Conservation (phyloP, 768 basidiomycete species). For the Podaxis sp. region DNA sequence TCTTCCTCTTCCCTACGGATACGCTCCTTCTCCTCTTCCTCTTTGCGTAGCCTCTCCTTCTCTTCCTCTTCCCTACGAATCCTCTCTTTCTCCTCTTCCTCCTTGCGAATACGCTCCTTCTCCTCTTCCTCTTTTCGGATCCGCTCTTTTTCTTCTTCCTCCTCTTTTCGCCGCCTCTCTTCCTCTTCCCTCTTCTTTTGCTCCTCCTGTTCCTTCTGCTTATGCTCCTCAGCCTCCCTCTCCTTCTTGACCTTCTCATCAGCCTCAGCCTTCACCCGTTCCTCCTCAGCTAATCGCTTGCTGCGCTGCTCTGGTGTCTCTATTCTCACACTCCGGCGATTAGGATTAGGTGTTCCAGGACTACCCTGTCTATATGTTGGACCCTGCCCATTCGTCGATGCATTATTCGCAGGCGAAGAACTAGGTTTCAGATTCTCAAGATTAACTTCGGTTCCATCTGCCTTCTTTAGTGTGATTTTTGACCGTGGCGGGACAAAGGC, state of each 20-base stretch:
- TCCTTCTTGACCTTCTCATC: conserved; percentile 38
- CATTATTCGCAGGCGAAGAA: conserved; percentile 32
- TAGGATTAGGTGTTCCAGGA: conserved; percentile 33
- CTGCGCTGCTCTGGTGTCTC: conserved; percentile 52
- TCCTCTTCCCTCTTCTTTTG: conserved; percentile 30
- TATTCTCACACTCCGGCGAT: conserved; percentile 48
- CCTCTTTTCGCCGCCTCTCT: conserved; percentile 32
- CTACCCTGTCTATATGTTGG: conserved; percentile 32
- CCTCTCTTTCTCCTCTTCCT: conserved; percentile 28
- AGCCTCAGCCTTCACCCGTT: conserved; percentile 37
- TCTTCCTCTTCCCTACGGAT: conserved; percentile 24
- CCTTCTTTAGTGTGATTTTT: conserved; percentile 56
- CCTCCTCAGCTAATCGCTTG: conserved; percentile 42
- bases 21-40: conserved; percentile 27
- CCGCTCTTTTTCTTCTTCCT: conserved; percentile 29
- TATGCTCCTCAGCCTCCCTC: conserved; percentile 39
- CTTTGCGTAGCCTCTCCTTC: conserved; percentile 27
- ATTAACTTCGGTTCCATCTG: conserved; percentile 62
- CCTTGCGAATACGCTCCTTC: conserved; percentile 21
- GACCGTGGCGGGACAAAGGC: conserved; percentile 57
- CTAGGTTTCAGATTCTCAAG: conserved; percentile 50
- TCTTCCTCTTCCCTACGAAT: conserved; percentile 43
- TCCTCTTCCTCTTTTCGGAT: conserved; percentile 51
- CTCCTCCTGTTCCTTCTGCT: conserved; percentile 28
- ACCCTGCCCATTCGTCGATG: conserved; percentile 27